Evolutionary conservation across 768 basidiomycete genomes (phyloP).

Genomic region (Xanthoconium purpureum): DNA sequence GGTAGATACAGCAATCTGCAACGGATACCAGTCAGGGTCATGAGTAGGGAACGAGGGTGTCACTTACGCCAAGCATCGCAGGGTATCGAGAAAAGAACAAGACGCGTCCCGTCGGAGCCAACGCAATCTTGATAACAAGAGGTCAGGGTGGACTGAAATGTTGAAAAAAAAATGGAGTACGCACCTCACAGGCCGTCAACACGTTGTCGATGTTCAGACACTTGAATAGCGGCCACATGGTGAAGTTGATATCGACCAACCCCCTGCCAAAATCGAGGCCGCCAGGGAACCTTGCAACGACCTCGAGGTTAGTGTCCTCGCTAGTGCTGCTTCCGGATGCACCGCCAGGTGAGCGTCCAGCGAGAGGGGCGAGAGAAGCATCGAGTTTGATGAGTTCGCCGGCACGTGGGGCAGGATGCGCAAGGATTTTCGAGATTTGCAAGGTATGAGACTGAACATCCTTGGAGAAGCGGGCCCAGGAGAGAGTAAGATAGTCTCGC

Average conservation of each 20-base stretch:
- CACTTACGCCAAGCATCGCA: conserved; percentile 79
- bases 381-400: conserved; percentile 85
- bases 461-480: conserved; percentile 92
- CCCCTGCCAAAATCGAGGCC: conserved; percentile 90
- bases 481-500: conserved; percentile 93
- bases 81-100: conserved; percentile 88
- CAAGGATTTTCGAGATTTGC: conserved; percentile 84
- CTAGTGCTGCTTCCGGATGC: conserved; percentile 23
- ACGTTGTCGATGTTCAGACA: conserved; percentile 92
- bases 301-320: conserved; percentile 61
- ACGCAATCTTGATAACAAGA: conserved; percentile 55
- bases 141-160: background rate
- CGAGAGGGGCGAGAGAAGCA: conserved; percentile 60
- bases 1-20: conserved; percentile 81
- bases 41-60: background rate
- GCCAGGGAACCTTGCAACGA: conserved; percentile 89
- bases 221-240: conserved; percentile 96
- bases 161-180: background rate
- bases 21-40: conserved; percentile 2
- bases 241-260: conserved; percentile 90
- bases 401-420: conserved; percentile 82
- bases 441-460: conserved; percentile 91
- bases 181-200: conserved; percentile 85
- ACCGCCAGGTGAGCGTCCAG: conserved; percentile 43
- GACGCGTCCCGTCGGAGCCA: conserved; percentile 83